These are phyloP conservation scores for Erucastrum elatum DNA, from an alignment of 345 rosid genomes.

Conservation along the genomic window DNA sequence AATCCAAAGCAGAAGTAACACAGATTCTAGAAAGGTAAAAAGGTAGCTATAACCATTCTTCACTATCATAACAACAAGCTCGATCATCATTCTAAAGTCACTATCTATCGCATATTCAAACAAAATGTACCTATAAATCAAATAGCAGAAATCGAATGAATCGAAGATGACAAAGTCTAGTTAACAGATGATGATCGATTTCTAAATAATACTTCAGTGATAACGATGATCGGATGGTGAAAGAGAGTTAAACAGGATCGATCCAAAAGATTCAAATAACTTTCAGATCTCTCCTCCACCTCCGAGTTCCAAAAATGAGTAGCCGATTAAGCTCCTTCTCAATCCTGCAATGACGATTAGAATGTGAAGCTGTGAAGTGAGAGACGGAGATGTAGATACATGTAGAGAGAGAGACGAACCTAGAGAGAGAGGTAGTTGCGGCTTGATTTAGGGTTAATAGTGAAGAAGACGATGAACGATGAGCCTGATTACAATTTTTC, in stretches of 20 bases:
- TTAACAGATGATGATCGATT: conserved; percentile 64
- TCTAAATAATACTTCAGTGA: conserved; percentile 28
- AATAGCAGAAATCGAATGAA: conserved; percentile 7
- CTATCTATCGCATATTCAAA: conserved; percentile 11
- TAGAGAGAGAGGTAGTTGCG: conserved; percentile 32
- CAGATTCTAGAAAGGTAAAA: too few species aligned
- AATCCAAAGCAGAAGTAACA: too few species aligned
- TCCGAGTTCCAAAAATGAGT: conserved; percentile 16
- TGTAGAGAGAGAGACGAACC: background rate
- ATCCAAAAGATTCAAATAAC: conserved; percentile 27
- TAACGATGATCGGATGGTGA: conserved; percentile 46
- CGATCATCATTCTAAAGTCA: conserved; percentile 39
- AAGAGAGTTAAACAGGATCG: conserved; percentile 33
- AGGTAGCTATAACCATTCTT: background rate
- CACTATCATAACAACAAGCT: background rate
- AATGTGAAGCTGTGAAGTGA: conserved; percentile 29
- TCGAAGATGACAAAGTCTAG: conserved; percentile 4
- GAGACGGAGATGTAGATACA: background rate
- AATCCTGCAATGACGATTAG: conserved; percentile 12
- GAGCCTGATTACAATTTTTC: conserved; percentile 25
- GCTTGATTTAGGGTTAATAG: conserved; percentile 39
- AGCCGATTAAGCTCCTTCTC: conserved; percentile 15
- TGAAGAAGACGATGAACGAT: conserved; percentile 33
- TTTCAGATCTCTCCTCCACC: conserved; percentile 30
- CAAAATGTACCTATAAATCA: conserved; percentile 18